Conservation (phyloP, 2,329 filamentous ascomycete genomes). For the Diaporthe vexans region DNA sequence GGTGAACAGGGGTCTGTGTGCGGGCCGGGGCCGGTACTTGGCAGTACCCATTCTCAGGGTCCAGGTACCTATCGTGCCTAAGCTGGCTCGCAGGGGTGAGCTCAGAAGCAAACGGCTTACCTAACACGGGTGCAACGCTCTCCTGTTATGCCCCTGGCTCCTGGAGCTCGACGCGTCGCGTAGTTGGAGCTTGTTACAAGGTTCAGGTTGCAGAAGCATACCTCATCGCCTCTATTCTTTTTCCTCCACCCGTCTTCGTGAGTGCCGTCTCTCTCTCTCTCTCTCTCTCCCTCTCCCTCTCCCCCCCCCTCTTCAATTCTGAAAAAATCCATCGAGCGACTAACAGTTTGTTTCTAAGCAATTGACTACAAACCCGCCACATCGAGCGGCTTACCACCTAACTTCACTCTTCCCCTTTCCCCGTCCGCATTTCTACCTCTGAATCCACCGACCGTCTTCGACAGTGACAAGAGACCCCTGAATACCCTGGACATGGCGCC, state of each 20-base stretch:
- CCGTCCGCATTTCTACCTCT: neutral
- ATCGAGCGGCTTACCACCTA: neutral
- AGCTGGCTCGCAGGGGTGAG: neutral
- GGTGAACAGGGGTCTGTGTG: neutral
- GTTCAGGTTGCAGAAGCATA: slow-evolving; percentile 8
- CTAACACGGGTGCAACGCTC: neutral
- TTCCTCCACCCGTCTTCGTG: neutral
- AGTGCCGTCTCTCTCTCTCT: neutral
- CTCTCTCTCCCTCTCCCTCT: too few relatives aligned
- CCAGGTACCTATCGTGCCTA: neutral
- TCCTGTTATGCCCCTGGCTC: neutral
- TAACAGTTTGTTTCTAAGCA: neutral
- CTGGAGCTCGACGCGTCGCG: slow-evolving; percentile 24
- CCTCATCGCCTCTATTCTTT: neutral
- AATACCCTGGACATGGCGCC: slow-evolving; percentile 30
- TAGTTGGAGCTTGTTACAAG: slow-evolving; percentile 16
- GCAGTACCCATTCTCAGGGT: neutral
- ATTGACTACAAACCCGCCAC: slow-evolving; percentile 7
- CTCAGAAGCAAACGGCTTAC: neutral
- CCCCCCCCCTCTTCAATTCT: too few relatives aligned
- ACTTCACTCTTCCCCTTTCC: neutral
- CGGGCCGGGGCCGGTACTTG: neutral
- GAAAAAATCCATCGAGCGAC: neutral
- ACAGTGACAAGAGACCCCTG: neutral
- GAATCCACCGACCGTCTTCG: neutral